Evolutionary conservation across 305 asterid species (phyloP), one percentile per base, ranked within the genome.

Genomic region (Euphrasia arctica): DNA sequence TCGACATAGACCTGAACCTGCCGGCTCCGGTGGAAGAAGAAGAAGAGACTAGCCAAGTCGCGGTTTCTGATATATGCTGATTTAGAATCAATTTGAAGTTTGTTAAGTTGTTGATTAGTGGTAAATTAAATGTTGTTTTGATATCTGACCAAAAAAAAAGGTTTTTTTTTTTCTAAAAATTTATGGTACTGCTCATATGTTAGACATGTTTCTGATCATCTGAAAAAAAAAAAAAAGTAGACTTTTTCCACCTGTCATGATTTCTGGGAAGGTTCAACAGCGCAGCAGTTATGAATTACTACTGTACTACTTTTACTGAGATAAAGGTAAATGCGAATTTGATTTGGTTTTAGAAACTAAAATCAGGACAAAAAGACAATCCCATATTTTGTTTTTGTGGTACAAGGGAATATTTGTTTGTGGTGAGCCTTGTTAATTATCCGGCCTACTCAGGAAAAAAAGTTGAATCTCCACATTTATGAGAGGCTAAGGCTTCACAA

Each of bases 21-120:
- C 96, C 95, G 15, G 91, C 95, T 13, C 94, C 95, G 54, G 25
- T 60, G 29, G 95, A 88, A 0, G 96, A 90, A 0, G 96, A 90
- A 4, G 86, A 86, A 27, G 78, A 73, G 4, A 47, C 3, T 13
- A 80, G 88, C 62, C 89, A 85, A 39, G 64, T 84, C 52, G 85
- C 79, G 6, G 59, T 74, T 68, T 83, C 88, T 0, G 86, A 78
- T 1, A 83, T 87, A 73, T 87, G 92, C 51, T 8, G 32, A 18
- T 52, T 52, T 52, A 18, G 56, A 50, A 18, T 5, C 13, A 43
- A 43, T 8, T 43, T 18, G 18, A 51, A 15, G 72, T 70, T 70
- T 64, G 69, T 51, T 68, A 39, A 66, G 58, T 65, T 67, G 66
- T 12, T 70, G 79, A 66, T 34, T 34, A 34, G 8, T 34, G 9